Base-by-base conservation (phyloP, 495 filamentous ascomycete genomes). In the Penicillium desertorum region DNA sequence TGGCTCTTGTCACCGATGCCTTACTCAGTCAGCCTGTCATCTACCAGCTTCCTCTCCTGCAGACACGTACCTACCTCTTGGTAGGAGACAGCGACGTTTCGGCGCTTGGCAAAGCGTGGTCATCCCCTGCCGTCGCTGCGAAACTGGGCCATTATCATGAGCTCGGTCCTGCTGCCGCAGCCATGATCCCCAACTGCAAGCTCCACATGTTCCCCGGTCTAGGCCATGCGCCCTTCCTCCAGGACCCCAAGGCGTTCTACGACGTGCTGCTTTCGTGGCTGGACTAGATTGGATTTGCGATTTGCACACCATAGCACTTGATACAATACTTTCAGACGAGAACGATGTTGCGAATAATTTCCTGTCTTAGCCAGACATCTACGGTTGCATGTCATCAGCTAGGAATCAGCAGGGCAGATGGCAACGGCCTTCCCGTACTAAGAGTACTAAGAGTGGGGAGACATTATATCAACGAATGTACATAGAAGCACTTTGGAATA, bases 121-220 rank as follows among this genome's bases (percentile, higher is more conserved):
- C 55, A 17, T 25, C 55, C 19, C 19, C 55, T 22, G 25, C 7
- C 5, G 45, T 62, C 25, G 59, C 56, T 50, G 37, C 48, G 1
- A 54, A 32, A 6, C 36, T 62, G 23, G 59, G 59, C 7, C 49
- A 58, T 30, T 58, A 58, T 42, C 22, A 43, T 22, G 44, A 32
- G 7, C 55, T 62, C 1, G 59, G 59, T 20, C 59, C 59, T 36
- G 59, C 59, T n/a, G 59, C 55, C 5, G 59, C 59, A 23, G 59
- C 59, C 19, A 43, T 54, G 49, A 54, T 62, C 8, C 55, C 59
- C 9, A 50, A 62, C 17, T 54, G 49, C 49, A 58, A 45, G 3
- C 54, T 58, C 55, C 55, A 58, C n/a, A 62, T 58, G 55, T 62
- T 62, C 44, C 43, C 59, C 39, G 59, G 59, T 22, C 50, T 62